Percentiles rank a stretch among this genome's conserved stretches.
Evolutionary conservation across 352 stramenopile species (phyloP).

Genomic region (Nothophytophthora sp.): DNA sequence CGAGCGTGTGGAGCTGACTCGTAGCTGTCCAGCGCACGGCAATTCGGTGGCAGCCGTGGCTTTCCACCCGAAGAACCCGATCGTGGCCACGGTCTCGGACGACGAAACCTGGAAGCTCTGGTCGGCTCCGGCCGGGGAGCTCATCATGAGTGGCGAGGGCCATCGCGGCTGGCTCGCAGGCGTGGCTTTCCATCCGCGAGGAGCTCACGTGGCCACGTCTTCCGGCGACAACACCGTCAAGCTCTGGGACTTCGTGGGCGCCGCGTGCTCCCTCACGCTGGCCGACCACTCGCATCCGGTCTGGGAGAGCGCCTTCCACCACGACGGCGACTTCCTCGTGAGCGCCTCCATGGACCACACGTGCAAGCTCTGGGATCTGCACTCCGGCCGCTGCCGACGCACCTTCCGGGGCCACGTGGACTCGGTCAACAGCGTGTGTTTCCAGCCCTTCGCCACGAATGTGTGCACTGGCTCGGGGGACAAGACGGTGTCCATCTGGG

Average conservation of each 20-base stretch:
- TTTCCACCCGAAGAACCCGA: constrained; percentile 93
- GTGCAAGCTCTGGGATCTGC: constrained; percentile 92
- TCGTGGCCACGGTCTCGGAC: constrained; percentile 93
- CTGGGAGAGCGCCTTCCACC: constrained; percentile 93
- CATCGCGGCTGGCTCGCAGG: constrained; percentile 92
- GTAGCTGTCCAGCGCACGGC: constrained; percentile 90
- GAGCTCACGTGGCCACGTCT: constrained; percentile 91
- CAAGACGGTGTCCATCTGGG: constrained; percentile 96
- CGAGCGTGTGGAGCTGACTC: constrained; percentile 79
- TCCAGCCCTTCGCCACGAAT: constrained; percentile 94
- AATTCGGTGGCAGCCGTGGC: constrained; percentile 90
- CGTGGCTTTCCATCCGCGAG: constrained; percentile 91
- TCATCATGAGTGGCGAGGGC: constrained; percentile 95
- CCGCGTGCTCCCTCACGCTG: constrained; percentile 89
- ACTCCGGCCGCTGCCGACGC: constrained; percentile 88
- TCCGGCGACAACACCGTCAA: constrained; percentile 95
- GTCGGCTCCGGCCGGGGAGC: constrained; percentile 91
- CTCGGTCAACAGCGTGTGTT: constrained; percentile 93
- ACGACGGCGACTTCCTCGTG: constrained; percentile 93
- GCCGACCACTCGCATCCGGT: constrained; percentile 93
- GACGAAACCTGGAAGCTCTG: constrained; percentile 96
- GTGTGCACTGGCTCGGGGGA: constrained; percentile 93
- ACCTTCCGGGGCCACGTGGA: constrained; percentile 95
- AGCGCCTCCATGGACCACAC: constrained; percentile 95
- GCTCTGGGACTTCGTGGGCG: constrained; percentile 93